Conservation (phyloP, 148 eudicot genomes). For the Persicaria maculosa region DNA sequence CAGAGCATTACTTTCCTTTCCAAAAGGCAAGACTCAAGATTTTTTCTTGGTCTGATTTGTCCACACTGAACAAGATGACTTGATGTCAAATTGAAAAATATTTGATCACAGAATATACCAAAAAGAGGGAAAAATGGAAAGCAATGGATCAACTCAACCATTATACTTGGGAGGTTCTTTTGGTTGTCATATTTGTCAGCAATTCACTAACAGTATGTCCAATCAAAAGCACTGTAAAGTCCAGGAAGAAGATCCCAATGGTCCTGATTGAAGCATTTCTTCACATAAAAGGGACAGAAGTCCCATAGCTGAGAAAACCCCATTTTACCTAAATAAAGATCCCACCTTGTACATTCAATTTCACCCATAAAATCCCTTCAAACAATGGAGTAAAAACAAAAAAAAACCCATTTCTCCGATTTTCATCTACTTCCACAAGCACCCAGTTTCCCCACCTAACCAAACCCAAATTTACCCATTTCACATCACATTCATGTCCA, state of each 20-base stretch:
- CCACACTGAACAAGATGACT: background rate
- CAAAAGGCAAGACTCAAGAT: background rate
- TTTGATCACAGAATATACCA: background rate
- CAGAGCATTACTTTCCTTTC: background rate
- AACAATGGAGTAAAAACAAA: background rate
- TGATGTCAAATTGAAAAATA: background rate
- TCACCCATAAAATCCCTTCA: background rate
- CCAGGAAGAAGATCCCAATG: conserved; percentile 2
- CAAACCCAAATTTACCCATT: background rate
- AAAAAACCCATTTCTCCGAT: background rate
- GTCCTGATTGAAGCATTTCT: background rate
- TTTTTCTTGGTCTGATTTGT: background rate
- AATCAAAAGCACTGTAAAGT: background rate
- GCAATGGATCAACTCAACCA: background rate
- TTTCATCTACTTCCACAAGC: conserved; percentile 2
- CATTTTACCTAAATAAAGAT: background rate
- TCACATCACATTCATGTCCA: background rate
- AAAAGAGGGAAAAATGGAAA: background rate
- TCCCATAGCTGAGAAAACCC: background rate
- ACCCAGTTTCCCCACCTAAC: conserved; percentile 1
- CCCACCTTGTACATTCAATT: background rate
- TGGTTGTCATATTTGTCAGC: background rate
- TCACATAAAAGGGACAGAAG: background rate
- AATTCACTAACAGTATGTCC: background rate
- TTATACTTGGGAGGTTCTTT: background rate